Percentiles rank a stretch among this genome's conserved stretches.
These are phyloP conservation scores for Talaromyces sp. DNA, from an alignment of 2,329 filamentous ascomycete species.

Conservation along the genomic window DNA sequence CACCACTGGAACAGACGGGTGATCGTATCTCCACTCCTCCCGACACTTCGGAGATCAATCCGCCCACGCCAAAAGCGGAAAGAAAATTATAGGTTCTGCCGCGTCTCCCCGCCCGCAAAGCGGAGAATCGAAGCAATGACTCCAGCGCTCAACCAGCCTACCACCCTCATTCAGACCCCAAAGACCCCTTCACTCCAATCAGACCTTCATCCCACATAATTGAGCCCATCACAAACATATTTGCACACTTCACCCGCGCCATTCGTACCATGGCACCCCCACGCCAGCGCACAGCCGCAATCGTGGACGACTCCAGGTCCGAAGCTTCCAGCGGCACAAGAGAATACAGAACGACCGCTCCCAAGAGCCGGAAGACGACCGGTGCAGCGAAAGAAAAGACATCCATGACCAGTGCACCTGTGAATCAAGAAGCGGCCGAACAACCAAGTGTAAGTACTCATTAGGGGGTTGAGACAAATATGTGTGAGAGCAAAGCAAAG, in stretches of 20 bases:
- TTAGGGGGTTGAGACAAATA: slow-evolving; percentile 9
- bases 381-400: slow-evolving; percentile 29
- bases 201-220: slow-evolving; percentile 1
- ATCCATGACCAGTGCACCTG: slow-evolving; percentile 35
- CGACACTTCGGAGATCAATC: slow-evolving; percentile 9
- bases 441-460: slow-evolving; percentile 35
- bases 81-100: slow-evolving; percentile 31
- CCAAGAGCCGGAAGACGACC: slow-evolving; percentile 36
- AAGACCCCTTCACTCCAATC: background rate
- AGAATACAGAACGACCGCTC: slow-evolving; percentile 35
- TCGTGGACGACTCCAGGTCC: slow-evolving; percentile 50
- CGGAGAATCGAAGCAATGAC: slow-evolving; percentile 18
- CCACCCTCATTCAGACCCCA: background rate
- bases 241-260: slow-evolving; percentile 3
- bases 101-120: slow-evolving; percentile 31
- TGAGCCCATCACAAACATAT: slow-evolving; percentile 1
- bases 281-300: slow-evolving; percentile 44
- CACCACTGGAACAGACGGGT: too few species aligned
- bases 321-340: slow-evolving; percentile 51
- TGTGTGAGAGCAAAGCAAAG: background rate
- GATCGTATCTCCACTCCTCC: too few species aligned
- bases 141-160: slow-evolving; percentile 13
- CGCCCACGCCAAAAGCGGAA: slow-evolving; percentile 18
- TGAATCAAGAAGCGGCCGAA: slow-evolving; percentile 21
- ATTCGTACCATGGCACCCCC: slow-evolving; percentile 47